Base-by-base conservation (phyloP, 2,329 filamentous ascomycete genomes). In the Alternaria brassicae region DNA sequence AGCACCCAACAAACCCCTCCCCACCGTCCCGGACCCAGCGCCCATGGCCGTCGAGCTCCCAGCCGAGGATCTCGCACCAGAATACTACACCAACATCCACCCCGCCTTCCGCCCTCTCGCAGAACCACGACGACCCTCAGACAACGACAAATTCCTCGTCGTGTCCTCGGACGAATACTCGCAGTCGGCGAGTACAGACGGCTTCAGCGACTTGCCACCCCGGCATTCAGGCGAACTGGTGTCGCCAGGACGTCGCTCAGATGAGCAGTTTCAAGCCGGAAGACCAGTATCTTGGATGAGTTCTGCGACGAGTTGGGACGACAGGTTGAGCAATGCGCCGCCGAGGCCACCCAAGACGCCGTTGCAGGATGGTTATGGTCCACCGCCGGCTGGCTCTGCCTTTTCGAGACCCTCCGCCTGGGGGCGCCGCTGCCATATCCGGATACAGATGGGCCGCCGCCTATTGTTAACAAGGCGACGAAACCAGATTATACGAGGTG, bases 401-500 rank as follows among this genome's bases (percentile, higher is more conserved):
- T 68, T 74, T 50, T 53, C 76, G 13, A 57, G 74, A 56, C 75
- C 74, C 74, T 10, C 75, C 76, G 8, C 70, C 69, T 4, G 74
- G 74, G 74, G 4, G 69, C 71, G 1, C 76, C 81, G 8, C 84
- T 91, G 32, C 93, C 93, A 1, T 97, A 97, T 75, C 94, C 94
- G 0, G 79, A 91, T 47, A 89, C 88, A 44, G 90, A 96, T 70
- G 91, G 90, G 25, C 89, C 90, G 27, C 93, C 94, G 17, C 94
- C 94, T 3, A 83, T 86, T 6, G 92, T 96, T 7, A 96, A 96
- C 71, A 91, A 92, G 85, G 88, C 90, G 42, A 87, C 89, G 67
- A 97, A 97, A 77, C 94, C 94, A 1, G 89, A 91, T 48, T 91
- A 70, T 34, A 65, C 65, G 42, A 66, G 72, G 25, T 74, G 52